Base-by-base conservation (phyloP, 208 protist species). In the Zelonia costaricensis region DNA sequence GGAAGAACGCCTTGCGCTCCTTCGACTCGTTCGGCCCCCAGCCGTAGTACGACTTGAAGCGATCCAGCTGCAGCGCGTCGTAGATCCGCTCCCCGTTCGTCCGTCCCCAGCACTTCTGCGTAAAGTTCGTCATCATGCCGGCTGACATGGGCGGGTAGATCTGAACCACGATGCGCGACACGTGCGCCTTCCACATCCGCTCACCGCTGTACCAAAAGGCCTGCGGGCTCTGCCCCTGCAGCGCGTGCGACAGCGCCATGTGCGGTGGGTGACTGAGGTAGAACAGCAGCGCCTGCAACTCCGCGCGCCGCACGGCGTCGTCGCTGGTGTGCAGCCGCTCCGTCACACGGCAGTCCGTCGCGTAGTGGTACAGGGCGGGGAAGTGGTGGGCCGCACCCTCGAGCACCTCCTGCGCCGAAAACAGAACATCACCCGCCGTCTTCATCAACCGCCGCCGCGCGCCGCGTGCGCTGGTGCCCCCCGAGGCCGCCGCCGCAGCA, bases 61-160 rank as follows among this genome's bases (percentile, higher is more conserved):
- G 71, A 30, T 82, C 74, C 46, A 95, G 57, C 4, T 70, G 73
- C n/a, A 95, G 62, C 0, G 89, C 89, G 52, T 95, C 89, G 63
- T 95, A 95, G 58, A 92, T 84, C 28, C 89, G 70, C 61, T 95
- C 89, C 8, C 85, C 84, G 44, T 95, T 95, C 23, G 69, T 74
- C 9, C 89, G 73, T 0, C 89, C 86, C 86, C 89, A 95, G 61
- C 89, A 95, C 73, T 95, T 95, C 65, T 95, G 89, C 20, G 89
- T 95, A 44, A 95, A 93, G 79, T 89, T 92, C n/a, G 89, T 93
- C 82, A 93, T 89, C 52, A 95, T 82, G 9, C 89, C 89, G 10
- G 86, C 84, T 31, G 84, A 82, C 25, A 80, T 62, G 15, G 89
- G 80, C 0, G 89, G 89, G 42, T 88, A 92, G 18, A 92, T 38